Evolutionary conservation across 2,329 filamentous ascomycete species (phyloP), one percentile per base, ranked within the genome.

Genomic region (Chaetomium sp.): DNA sequence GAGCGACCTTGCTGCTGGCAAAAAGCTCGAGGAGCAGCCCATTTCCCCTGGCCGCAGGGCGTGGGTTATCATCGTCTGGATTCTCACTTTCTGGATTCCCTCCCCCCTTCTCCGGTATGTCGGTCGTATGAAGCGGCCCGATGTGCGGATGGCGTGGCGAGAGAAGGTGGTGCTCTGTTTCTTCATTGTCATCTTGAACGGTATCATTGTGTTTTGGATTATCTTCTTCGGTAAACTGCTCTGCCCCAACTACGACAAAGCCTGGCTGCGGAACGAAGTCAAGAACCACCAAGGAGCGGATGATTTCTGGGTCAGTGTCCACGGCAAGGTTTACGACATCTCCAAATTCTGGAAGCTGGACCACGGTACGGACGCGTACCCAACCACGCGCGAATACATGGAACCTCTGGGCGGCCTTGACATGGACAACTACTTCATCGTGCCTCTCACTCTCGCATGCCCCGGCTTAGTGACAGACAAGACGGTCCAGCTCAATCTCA

Each of bases 101-200:
- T 97, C 92, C 0, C 88, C 89, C 48, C 62, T 88, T 2, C 82
- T 99, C 12, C 81, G 81, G n/a, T 86, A 79, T 57, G 67, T 97
- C 56, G 94, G 94, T 36, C 88, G 92, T 27, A 99, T 99, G 94
- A 95, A 95, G 74, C 86, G 94, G 54, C 94, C 91, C 1, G 94
- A 99, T 72, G 90, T 99, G 7, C 88, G 94, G 33, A 88, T 96
- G 83, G 94, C 94, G 0, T 99, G 94, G 94, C 83, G 94, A 71
- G 94, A 99, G 68, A 99, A 99, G 72, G 51, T 99, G 9, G 87
- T 94, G 0, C 76, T 99, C 9, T 84, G 91, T 47, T 76, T 88
- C 56, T 65, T 96, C 52, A 97, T 99, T 63, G 69, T 88, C 35
- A 65, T 99, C 10, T 72, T 95, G 62, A 99, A 99, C 71, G 90